A percentile compares a stretch with the other conserved stretches of the same genome.
Evolutionary conservation across 1,139 yeast genomes (phyloP).

Genomic region (Schwanniomyces etchellsii): DNA sequence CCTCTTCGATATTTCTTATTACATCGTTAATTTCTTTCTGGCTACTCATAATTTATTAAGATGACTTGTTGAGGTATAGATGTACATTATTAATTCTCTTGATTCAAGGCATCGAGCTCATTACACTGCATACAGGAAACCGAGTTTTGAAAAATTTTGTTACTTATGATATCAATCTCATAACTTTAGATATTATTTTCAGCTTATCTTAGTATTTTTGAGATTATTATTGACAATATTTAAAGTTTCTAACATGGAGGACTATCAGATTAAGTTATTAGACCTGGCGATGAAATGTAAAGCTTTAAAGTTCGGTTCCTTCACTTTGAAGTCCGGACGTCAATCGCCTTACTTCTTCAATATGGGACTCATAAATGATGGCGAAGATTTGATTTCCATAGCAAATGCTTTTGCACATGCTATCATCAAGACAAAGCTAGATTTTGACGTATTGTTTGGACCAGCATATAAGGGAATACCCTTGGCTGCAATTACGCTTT

Average conservation of each 20-base stretch:
- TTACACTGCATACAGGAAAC: too few species aligned
- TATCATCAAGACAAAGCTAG: conserved; percentile 70
- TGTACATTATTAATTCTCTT: too few species aligned
- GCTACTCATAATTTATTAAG: too few species aligned
- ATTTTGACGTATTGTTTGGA: conserved; percentile 89
- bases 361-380: conserved; percentile 83
- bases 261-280: conserved; percentile 62
- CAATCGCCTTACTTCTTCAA: conserved; percentile 96
- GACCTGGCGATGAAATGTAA: conserved; percentile 75
- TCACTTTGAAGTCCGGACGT: conserved; percentile 89
- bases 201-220: too few species aligned
- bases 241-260: conserved; percentile 15
- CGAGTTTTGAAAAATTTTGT: too few species aligned
- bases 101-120: too few species aligned
- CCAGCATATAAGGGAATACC: conserved; percentile 99
- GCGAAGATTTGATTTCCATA: conserved; percentile 66
- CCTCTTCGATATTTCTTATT: conserved; percentile 34
- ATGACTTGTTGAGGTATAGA: too few species aligned
- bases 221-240: too few species aligned
- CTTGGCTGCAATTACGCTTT: conserved; percentile 85
- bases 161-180: too few species aligned
- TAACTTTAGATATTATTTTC: too few species aligned
- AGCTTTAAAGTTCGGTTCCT: conserved; percentile 82
- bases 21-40: conserved; percentile 21
- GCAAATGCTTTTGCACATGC: conserved; percentile 89